phyloP scores from a whole-genome alignment of 78 protist species.

The Monosiga brevicollis region DNA sequence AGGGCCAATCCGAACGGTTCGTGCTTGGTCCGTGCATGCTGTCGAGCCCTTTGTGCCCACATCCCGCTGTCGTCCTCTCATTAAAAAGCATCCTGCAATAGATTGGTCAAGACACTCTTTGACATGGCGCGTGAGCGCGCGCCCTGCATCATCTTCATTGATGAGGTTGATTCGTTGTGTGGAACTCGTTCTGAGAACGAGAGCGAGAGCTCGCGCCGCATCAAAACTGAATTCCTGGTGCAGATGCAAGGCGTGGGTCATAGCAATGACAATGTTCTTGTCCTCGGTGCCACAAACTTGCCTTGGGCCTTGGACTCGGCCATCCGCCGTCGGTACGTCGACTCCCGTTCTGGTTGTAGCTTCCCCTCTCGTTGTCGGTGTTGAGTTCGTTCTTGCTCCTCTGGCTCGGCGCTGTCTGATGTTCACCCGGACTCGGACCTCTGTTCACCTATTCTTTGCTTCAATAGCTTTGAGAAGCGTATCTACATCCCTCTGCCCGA shows the following conservation, averaged over 20 bases:
- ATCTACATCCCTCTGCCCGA: conserved; percentile 88
- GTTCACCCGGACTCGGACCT: neutral
- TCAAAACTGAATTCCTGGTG: conserved; percentile 97
- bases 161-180: conserved; percentile 94
- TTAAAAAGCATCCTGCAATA: neutral
- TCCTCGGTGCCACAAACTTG: conserved; percentile 98
- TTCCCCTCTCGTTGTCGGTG: neutral
- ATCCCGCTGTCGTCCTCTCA: neutral
- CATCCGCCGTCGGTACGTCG: conserved; percentile 72
- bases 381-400: neutral
- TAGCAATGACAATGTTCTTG: conserved; percentile 80
- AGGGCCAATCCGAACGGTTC: conserved; percentile 87
- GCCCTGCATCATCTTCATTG: conserved; percentile 94
- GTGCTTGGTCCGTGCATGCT: neutral
- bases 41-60: neutral
- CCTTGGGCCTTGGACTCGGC: conserved; percentile 97
- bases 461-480: conserved; percentile 56
- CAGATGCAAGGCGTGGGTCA: conserved; percentile 77
- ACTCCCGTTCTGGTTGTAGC: too few relatives aligned
- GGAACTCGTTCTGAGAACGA: conserved; percentile 81
- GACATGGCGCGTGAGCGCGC: conserved; percentile 83
- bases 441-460: conserved; percentile 1
- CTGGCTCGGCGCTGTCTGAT: neutral
- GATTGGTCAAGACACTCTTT: conserved; percentile 81
- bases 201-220: conserved; percentile 80